Evolutionary conservation across 345 rosid species (phyloP).

Genomic region (Eucalyptus polybractea): DNA sequence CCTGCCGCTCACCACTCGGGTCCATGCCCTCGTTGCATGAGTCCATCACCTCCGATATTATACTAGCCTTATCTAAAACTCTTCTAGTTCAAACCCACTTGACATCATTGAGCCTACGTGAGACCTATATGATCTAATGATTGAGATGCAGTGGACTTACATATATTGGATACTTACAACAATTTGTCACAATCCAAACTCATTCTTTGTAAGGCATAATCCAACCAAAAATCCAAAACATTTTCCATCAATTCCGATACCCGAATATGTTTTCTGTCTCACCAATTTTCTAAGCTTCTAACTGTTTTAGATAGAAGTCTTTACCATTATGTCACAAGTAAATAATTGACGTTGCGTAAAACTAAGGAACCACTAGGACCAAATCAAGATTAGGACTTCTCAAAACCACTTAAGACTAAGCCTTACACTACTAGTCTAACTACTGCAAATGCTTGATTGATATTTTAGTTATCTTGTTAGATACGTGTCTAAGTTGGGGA

Average conservation of each 20-base stretch:
- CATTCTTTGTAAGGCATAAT: not conserved
- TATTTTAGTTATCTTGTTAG: not conserved
- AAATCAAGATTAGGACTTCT: not conserved
- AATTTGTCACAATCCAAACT: not conserved
- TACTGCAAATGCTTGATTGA: not conserved
- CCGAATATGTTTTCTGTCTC: not conserved
- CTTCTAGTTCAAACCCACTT: not conserved
- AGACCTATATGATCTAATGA: not conserved
- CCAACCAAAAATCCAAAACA: not conserved
- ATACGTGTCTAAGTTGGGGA: not conserved
- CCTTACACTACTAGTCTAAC: not conserved
- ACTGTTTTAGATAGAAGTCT: not conserved
- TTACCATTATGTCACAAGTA: not conserved
- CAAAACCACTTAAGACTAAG: not conserved
- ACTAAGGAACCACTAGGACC: not conserved
- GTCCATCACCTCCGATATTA: not conserved
- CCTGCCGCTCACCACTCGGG: not conserved
- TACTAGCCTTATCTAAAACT: not conserved
- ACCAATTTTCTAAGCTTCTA: not conserved
- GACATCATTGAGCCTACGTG: not conserved
- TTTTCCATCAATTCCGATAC: not conserved
- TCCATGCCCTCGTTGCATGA: not conserved
- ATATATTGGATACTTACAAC: not conserved
- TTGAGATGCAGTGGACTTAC: not conserved
- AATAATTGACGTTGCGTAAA: not conserved